Conservation (phyloP, 176 grass and related monocot genomes). For the Phragmites australis region DNA sequence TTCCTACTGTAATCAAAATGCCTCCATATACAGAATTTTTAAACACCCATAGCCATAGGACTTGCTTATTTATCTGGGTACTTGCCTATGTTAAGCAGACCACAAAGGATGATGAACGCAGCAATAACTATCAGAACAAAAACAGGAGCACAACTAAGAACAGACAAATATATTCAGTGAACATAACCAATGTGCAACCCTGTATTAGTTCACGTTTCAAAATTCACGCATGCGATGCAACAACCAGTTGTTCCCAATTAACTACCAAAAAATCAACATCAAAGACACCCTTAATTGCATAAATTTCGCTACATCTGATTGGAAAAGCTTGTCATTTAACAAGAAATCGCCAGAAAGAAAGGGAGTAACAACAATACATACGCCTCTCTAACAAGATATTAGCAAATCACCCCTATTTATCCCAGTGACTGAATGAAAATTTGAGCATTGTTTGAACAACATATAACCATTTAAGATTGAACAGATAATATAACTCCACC, state of each 20-base stretch:
- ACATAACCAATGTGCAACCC: neutral
- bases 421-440: neutral
- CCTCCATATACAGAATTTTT: neutral
- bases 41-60: neutral
- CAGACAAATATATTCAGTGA: neutral
- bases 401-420: neutral
- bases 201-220: neutral
- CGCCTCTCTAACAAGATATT: neutral
- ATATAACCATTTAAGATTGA: conserved; percentile 8
- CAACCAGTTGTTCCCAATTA: neutral
- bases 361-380: neutral
- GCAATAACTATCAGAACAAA: neutral
- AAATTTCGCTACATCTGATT: neutral
- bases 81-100: neutral
- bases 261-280: neutral
- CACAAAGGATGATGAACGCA: neutral
- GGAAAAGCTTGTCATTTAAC: neutral
- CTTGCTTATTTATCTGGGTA: neutral
- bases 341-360: neutral
- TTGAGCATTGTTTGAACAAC: neutral
- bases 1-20: conserved; percentile 18
- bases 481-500: conserved; percentile 9
- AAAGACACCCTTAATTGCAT: neutral
- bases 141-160: neutral
- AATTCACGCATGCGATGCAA: neutral